These are phyloP conservation scores for Sclerotinia spermophila DNA, from an alignment of 2,329 filamentous ascomycete genomes.

Conservation along the genomic window DNA sequence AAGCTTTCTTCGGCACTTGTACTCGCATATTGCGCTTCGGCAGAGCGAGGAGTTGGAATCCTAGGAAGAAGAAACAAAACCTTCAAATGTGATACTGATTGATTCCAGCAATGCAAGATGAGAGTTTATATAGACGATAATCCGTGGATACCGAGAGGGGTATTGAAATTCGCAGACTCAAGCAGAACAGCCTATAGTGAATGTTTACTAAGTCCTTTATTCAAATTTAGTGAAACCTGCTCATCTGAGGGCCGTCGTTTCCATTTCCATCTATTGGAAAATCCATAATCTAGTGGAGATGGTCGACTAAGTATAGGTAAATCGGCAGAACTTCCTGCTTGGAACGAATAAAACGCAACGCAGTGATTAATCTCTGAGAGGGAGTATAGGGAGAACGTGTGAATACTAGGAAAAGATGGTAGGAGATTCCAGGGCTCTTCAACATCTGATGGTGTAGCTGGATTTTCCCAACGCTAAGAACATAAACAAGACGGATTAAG, in stretches of 20 bases:
- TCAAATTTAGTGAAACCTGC: too few relatives aligned
- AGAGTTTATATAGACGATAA: neutral
- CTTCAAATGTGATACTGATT: neutral
- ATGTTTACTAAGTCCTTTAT: neutral
- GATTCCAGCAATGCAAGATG: neutral
- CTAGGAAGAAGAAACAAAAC: neutral
- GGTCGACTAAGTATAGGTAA: too few relatives aligned
- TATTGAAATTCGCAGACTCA: neutral
- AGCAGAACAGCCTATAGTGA: too few relatives aligned
- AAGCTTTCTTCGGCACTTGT: neutral
- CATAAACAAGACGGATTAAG: neutral
- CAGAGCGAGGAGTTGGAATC: rapidly evolving
- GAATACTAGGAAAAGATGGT: too few relatives aligned
- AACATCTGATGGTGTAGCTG: neutral
- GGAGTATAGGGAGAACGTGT: too few relatives aligned
- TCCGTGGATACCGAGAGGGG: neutral
- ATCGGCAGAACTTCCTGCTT: too few relatives aligned
- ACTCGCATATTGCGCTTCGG: neutral
- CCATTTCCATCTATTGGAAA: too few relatives aligned
- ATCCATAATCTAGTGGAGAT: too few relatives aligned
- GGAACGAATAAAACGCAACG: too few relatives aligned
- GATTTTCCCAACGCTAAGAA: neutral
- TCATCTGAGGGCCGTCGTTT: too few relatives aligned
- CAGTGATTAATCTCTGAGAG: too few relatives aligned
- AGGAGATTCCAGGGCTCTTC: neutral